phyloP scores from a whole-genome alignment of 306 rosid genomes.

The Rosa persica region DNA sequence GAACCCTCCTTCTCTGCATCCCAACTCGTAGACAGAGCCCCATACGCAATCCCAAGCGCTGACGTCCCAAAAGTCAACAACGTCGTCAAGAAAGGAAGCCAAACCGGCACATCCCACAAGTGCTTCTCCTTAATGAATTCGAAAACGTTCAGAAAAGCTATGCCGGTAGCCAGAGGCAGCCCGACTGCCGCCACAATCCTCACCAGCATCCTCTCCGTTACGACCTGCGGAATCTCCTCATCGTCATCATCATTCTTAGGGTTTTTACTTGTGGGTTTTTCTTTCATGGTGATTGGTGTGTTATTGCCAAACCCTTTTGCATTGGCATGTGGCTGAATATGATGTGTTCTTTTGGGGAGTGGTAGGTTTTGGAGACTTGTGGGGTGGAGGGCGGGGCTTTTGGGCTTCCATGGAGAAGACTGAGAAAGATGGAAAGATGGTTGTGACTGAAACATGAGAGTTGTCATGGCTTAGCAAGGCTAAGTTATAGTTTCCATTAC shows the following conservation, averaged over 20 bases:
- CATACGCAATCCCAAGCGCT: constrained; percentile 68
- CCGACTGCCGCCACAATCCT: constrained; percentile 64
- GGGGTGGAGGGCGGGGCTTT: constrained; percentile 28
- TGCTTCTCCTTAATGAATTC: constrained; percentile 48
- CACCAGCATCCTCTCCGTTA: constrained; percentile 52
- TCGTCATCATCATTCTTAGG: constrained; percentile 36
- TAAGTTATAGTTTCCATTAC: neutral
- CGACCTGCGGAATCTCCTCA: constrained; percentile 48
- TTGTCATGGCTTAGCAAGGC: constrained; percentile 45
- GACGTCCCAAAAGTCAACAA: constrained; percentile 67
- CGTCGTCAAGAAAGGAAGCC: constrained; percentile 69
- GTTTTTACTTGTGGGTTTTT: constrained; percentile 16
- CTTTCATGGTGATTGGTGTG: constrained; percentile 27
- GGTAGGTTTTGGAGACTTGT: constrained; percentile 21
- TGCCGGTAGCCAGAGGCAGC: constrained; percentile 67
- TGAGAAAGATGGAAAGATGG: constrained; percentile 39
- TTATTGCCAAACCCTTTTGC: constrained; percentile 60
- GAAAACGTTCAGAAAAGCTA: constrained; percentile 49
- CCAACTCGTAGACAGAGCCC: constrained; percentile 73
- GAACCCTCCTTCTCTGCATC: constrained; percentile 67
- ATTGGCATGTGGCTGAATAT: constrained; percentile 34
- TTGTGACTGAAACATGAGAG: constrained; percentile 42
- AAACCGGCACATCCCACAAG: constrained; percentile 55
- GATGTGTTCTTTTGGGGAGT: constrained; percentile 13
- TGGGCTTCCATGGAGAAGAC: constrained; percentile 49